A percentile compares a stretch with the other conserved stretches of the same genome.
These are phyloP conservation scores for Mycosphaerella sp. DNA, from an alignment of 2,329 filamentous ascomycete species.

Conservation along the genomic window DNA sequence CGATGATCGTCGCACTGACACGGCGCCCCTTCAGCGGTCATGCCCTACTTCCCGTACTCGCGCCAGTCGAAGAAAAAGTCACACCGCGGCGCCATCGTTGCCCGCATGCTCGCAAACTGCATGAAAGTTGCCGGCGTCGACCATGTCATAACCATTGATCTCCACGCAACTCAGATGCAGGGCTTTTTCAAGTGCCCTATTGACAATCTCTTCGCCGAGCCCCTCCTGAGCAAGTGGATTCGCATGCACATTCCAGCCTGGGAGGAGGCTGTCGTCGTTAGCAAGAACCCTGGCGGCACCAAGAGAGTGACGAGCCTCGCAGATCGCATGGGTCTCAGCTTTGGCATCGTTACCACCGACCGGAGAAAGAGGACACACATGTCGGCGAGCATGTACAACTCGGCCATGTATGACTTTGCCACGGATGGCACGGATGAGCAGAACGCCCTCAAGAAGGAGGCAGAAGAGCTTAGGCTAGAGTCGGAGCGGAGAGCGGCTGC, in stretches of 20 bases:
- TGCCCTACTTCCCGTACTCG: slow-evolving; percentile 98
- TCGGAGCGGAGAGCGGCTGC: slow-evolving; percentile 7
- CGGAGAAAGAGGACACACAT: slow-evolving; percentile 47
- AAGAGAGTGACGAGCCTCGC: slow-evolving; percentile 95
- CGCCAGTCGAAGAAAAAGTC: slow-evolving; percentile 99
- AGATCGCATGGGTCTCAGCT: slow-evolving; percentile 93
- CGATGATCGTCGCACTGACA: background rate
- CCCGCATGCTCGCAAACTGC: slow-evolving; percentile 93
- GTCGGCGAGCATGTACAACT: slow-evolving; percentile 62
- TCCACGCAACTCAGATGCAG: slow-evolving; percentile 94
- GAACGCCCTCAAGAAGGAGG: slow-evolving; percentile 19
- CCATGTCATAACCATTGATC: slow-evolving; percentile 94
- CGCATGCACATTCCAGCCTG: slow-evolving; percentile 79
- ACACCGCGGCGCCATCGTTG: slow-evolving; percentile 91
- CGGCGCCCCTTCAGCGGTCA: slow-evolving; percentile 56
- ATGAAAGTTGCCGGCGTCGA: slow-evolving; percentile 90
- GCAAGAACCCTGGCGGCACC: slow-evolving; percentile 95
- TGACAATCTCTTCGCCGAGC: slow-evolving; percentile 94
- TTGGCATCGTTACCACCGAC: slow-evolving; percentile 90
- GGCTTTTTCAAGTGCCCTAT: slow-evolving; percentile 98
- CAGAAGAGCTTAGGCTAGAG: slow-evolving; percentile 12
- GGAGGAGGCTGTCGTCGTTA: slow-evolving; percentile 90
- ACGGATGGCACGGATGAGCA: slow-evolving; percentile 39
- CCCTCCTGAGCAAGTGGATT: slow-evolving; percentile 93
- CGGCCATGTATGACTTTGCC: slow-evolving; percentile 56